A percentile compares a stretch with the other conserved stretches of the same genome.
Evolutionary conservation across 176 grass and related monocot species (phyloP).

Genomic region (Zea mays): Zm-B73-REFERENCE-NAM-5.0 NC_050098.1:9841501-9842000

Average conservation of each 20-base stretch:
- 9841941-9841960: constrained; percentile 75
- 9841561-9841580: background rate
- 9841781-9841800: constrained; percentile 10
- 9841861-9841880: constrained; percentile 69
- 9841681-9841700: background rate
- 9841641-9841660: background rate
- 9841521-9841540: background rate
- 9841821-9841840: constrained; percentile 67
- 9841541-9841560: background rate
- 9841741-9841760: background rate
- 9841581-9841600: constrained; percentile 7
- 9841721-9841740: constrained; percentile 8
- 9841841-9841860: constrained; percentile 56
- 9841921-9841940: constrained; percentile 75
- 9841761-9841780: background rate
- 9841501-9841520: background rate
- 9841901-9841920: constrained; percentile 69
- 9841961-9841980: constrained; percentile 68
- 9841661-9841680: constrained; percentile 6
- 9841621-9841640: background rate
- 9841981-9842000: background rate
- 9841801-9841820: constrained; percentile 36
- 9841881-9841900: constrained; percentile 52
- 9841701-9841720: constrained; percentile 8
- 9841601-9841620: background rate